Base-by-base conservation (phyloP, 1,284 basidiomycete species). In the Melampsora americana region DNA sequence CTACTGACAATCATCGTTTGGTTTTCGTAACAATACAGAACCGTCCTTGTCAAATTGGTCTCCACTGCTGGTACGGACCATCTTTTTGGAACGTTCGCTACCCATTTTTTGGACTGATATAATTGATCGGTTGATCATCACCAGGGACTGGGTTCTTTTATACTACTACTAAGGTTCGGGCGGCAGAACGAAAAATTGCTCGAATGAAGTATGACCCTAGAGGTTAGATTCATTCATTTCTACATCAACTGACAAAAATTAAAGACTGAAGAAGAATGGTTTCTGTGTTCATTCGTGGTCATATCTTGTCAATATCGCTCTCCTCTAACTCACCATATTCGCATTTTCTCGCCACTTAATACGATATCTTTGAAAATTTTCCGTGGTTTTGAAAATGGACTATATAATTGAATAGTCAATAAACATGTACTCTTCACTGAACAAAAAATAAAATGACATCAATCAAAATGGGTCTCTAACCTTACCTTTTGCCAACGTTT, bases 161-260 rank as follows among this genome's bases (percentile, higher is more conserved):
- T 69, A 78, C 78, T 4, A 78, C 78, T 39, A 78, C 77, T 2
- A 77, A 72, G 67, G 77, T 77, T 20, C 65, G 77, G 35, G 67
- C 78, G 26, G 77, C 77, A 9, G 71, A 77, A 30, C 67, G 76
- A n/a, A 78, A 78, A 69, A 70, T 78, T 12, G 72, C 73, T 26
- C 66, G 78, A n/a, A 78, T 78, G 77, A 78, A 78, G 42, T 77
- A 78, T 48, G 78, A 78, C 44, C 69, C 69, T 20, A 50, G 69
- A 71, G 69, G 69, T 71, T 26, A 20, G 50, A 3, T 56, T 12
- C 35, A 32, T 39, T 18, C 48, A 20, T 30, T 42, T 23, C 26
- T 32, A 30, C 66, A 68, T 53, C 66, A 4, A 18, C 9, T 16
- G 35, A 23, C 23, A 35, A 35, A 35, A 9, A 35, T 35, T 3